Percentiles rank a stretch among this genome's conserved stretches.
Evolutionary conservation across 2,329 filamentous ascomycete genomes (phyloP).

Genomic region (Epichloe uncinata): DNA sequence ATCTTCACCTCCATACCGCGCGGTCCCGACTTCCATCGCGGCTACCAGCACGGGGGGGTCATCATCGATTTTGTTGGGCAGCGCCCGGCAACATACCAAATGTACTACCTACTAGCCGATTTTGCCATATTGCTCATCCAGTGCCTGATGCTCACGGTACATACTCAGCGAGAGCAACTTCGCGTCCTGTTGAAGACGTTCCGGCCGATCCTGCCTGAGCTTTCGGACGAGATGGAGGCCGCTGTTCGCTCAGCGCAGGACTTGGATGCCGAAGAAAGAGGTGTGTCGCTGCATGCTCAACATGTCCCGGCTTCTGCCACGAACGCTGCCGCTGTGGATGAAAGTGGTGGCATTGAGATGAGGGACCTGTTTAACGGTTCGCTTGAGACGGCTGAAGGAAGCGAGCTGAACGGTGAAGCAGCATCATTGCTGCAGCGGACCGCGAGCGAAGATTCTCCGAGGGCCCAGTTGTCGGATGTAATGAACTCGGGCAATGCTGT

Average conservation of each 20-base stretch:
- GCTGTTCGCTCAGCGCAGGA: slow-evolving; percentile 29
- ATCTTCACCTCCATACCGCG: slow-evolving; percentile 38
- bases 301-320: slow-evolving; percentile 16
- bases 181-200: slow-evolving; percentile 32
- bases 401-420: slow-evolving; percentile 15
- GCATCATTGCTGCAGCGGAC: slow-evolving; percentile 15
- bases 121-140: slow-evolving; percentile 42
- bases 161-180: slow-evolving; percentile 45
- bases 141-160: slow-evolving; percentile 50
- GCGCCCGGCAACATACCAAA: slow-evolving; percentile 42
- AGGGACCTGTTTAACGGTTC: slow-evolving; percentile 15
- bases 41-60: slow-evolving; percentile 54
- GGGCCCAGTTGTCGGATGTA: slow-evolving; percentile 31
- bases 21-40: slow-evolving; percentile 47
- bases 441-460: slow-evolving; percentile 16
- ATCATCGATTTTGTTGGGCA: slow-evolving; percentile 58
- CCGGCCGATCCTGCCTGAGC: slow-evolving; percentile 18
- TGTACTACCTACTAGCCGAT: slow-evolving; percentile 44
- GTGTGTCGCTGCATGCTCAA: slow-evolving; percentile 20
- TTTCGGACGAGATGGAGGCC: slow-evolving; percentile 13
- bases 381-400: slow-evolving; percentile 13
- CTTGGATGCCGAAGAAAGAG: slow-evolving; percentile 43
- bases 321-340: slow-evolving; percentile 17
- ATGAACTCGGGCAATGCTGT: slow-evolving; percentile 42
- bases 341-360: slow-evolving; percentile 33